Evolutionary conservation across 1,139 yeast genomes (phyloP), one percentile per base, ranked within the genome.

Genomic region (Zygoascus hellenicus): DNA sequence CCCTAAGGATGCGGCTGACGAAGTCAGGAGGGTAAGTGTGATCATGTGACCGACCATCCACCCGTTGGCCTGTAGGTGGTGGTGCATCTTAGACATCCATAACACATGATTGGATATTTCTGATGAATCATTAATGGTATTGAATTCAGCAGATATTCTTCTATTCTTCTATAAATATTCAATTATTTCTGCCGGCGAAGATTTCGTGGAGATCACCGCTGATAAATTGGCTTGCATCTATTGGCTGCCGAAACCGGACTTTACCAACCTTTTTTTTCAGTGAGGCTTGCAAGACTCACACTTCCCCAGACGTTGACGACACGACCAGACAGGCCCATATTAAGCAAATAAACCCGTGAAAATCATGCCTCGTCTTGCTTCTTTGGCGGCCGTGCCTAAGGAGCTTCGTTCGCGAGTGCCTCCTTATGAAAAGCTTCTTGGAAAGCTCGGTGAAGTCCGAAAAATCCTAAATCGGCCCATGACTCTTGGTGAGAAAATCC

Each of bases 401-500:
- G 46, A 49, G 29, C 42, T 46, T 36, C 28, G 30, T n/a, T 49
- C 87, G 22, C 76, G 95, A 64, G 78, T 89, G 30, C 97, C 97
- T 6, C 97, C 97, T 14, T 92, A 90, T 64, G 79, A 80, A 38
- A 83, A 83, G 65, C 75, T 92, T 53, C 69, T 86, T 45, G 68
- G 71, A 30, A 85, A 84, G 46, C 74, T 92, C 52, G 65, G 69
- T 5, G 65, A 71, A 37, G 95, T 89, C 48, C 79, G 83, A 54
- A 67, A 68, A 51, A 75, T 87, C 33, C 71, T 89, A 44, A 70
- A 82, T 61, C 76, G 81, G 57, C 96, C 96, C 3, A 75, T 92
- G 59, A 92, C 98, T 0, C 72, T 87, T 49, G 95, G 97, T 10
- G 98, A 92, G 68, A 92, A 92, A 71, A 87, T 89, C 58, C 74